Evolutionary conservation across 1,284 basidiomycete genomes (phyloP).

Genomic region (Porodaedalea pini): DNA sequence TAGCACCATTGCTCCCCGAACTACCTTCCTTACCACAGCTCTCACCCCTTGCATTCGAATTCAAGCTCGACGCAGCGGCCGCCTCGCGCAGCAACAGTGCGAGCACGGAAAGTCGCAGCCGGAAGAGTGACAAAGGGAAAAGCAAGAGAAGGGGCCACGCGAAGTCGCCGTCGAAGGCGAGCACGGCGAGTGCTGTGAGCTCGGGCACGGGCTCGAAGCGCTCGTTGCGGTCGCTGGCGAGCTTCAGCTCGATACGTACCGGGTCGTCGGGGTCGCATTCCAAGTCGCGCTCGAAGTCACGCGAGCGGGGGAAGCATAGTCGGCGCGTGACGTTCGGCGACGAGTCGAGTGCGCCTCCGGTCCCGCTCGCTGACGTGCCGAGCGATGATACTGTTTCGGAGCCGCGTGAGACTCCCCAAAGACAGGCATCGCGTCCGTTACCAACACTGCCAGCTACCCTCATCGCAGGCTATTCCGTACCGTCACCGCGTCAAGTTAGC

Average conservation of each 20-base stretch:
- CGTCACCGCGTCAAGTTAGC: not conserved
- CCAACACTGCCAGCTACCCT: not conserved
- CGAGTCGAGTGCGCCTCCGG: not conserved
- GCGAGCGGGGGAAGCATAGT: conserved; percentile 1
- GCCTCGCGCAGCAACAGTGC: not conserved
- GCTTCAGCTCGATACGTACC: not conserved
- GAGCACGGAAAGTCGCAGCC: not conserved
- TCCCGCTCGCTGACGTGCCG: too few species aligned
- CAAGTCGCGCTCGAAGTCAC: conserved; percentile 1
- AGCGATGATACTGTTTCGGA: not conserved
- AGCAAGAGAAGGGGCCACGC: not conserved
- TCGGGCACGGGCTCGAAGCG: conserved; percentile 4
- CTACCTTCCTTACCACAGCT: conserved; percentile 9
- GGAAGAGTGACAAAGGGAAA: not conserved
- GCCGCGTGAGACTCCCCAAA: not conserved
- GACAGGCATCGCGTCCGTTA: not conserved
- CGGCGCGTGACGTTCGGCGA: conserved; percentile 15
- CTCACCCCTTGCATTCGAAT: conserved; percentile 13
- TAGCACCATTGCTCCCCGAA: not conserved
- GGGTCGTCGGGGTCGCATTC: not conserved
- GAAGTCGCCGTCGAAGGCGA: conserved; percentile 7
- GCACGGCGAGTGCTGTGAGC: not conserved
- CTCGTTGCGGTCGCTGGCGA: conserved; percentile 1
- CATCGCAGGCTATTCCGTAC: not conserved
- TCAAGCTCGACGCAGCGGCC: not conserved